Evolutionary conservation across 176 grass and related monocot species (phyloP).

Genomic region (Carex scoparia): DNA sequence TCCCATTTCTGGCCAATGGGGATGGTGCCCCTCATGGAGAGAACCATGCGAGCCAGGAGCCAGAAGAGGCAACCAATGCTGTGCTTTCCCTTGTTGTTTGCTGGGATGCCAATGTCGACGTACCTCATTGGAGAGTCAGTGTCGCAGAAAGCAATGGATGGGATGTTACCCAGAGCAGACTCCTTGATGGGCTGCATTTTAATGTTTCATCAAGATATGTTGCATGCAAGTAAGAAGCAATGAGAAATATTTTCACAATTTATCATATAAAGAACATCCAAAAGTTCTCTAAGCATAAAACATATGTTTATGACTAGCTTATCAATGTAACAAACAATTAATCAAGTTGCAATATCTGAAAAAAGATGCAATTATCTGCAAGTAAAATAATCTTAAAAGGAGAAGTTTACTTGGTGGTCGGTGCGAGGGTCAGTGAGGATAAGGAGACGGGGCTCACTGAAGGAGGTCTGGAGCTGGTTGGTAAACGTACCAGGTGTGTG

Average conservation of each 20-base stretch:
- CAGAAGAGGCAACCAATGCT: constrained; percentile 92
- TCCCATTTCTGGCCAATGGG: constrained; percentile 79
- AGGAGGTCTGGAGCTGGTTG: constrained; percentile 88
- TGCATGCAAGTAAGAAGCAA: neutral
- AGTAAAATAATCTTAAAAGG: neutral
- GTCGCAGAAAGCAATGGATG: constrained; percentile 86
- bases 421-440: constrained; percentile 89
- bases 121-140: constrained; percentile 93
- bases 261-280: neutral
- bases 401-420: constrained; percentile 62
- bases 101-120: constrained; percentile 78
- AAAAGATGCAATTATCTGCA: neutral
- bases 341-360: neutral
- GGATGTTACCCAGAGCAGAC: constrained; percentile 83
- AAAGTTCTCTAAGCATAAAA: neutral
- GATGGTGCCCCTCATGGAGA: constrained; percentile 86
- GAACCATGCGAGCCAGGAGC: constrained; percentile 86
- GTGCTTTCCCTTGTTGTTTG: constrained; percentile 91
- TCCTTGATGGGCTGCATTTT: constrained; percentile 78
- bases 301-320: neutral
- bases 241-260: neutral
- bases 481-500: constrained; percentile 93
- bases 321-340: neutral
- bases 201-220: neutral
- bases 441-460: constrained; percentile 83